Evolutionary conservation across 495 filamentous ascomycete genomes (phyloP).

Genomic region (Neurospora sp.): DNA sequence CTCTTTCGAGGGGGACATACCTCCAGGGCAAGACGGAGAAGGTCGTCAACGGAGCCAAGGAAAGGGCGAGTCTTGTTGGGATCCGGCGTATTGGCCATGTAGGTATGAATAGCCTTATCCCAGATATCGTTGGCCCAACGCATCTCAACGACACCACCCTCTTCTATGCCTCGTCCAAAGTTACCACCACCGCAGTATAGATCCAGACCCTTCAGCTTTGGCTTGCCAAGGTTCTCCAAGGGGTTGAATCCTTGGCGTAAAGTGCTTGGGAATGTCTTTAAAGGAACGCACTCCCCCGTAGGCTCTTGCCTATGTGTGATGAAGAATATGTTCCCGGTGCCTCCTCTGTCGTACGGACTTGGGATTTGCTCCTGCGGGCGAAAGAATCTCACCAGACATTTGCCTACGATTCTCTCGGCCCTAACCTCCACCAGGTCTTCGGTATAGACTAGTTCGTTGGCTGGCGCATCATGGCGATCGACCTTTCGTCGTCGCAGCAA

Average conservation of each 20-base stretch:
- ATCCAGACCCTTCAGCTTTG: conserved; percentile 45
- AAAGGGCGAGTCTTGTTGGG: conserved; percentile 34
- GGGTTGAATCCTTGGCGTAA: conserved; percentile 51
- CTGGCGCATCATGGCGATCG: conserved; percentile 26
- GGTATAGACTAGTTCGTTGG: conserved; percentile 60
- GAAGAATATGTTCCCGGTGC: conserved; percentile 54
- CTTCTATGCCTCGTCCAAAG: conserved; percentile 64
- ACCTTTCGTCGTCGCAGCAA: conserved; percentile 36
- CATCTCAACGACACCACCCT: conserved; percentile 53
- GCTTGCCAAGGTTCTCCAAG: neutral
- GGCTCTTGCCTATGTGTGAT: conserved; percentile 32
- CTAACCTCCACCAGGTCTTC: conserved; percentile 30
- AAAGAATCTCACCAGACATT: conserved; percentile 51
- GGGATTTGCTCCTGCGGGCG: conserved; percentile 33
- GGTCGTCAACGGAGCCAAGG: conserved; percentile 60
- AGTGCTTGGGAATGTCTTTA: conserved; percentile 14
- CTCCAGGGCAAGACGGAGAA: conserved; percentile 43
- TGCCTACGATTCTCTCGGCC: conserved; percentile 32
- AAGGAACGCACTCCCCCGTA: conserved; percentile 12
- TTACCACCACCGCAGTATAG: conserved; percentile 68
- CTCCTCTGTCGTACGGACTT: conserved; percentile 51
- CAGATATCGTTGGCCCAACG: conserved; percentile 55
- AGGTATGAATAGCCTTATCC: conserved; percentile 53
- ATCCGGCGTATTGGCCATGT: conserved; percentile 45
- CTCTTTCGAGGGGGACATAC: neutral